Base-by-base conservation (phyloP, 202 grass and related monocot genomes). In the Schoenoplectus tabernaemontani region DNA sequence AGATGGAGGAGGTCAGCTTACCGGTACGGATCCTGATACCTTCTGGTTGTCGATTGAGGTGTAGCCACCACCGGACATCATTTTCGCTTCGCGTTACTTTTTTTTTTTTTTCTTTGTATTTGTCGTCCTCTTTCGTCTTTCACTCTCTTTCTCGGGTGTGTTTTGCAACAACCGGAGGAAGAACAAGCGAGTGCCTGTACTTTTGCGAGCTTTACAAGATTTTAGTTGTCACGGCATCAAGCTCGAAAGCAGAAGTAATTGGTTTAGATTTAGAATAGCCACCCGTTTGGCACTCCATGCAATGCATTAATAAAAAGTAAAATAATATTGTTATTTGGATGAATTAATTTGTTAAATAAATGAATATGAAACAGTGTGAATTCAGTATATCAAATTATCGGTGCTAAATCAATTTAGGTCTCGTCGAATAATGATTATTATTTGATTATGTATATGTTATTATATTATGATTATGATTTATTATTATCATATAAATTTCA, bases 11-110 rank as follows among this genome's bases (percentile, higher is more conserved):
- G 8, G 74, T n/a, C n/a, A 28, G 5, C 82, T 53, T 91, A 99
- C 96, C 86, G 91, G 90, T 23, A 99, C 96, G 64, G 96, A 95
- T 89, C 89, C 92, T 46, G 96, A 91, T 51, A 93, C 88, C 81
- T 99, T 92, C 59, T 93, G 88, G 83, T 90, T 89, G 73, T 92
- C 88, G 75, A 99, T 87, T 63, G 90, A 57, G 38, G 86, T 86
- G 90, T 99, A 99, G n/a, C 88, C 91, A 89, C 92, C 90, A 88
- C 96, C 82, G 38, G 96, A 91, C 96, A 99, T 99, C 96, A 99
- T 95, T 72, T 86, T 80, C 62, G 78, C 83, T 17, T 19, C 0
- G 50, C 15, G 10, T 76, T 15, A 8, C 33, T 10, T 16, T 63
- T 5, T 34, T 74, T 2, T 36, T 57, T 34, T 57, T 57, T 5